Base-by-base conservation (phyloP, 208 protist genomes). In the Wallacemonas sp. region DNA sequence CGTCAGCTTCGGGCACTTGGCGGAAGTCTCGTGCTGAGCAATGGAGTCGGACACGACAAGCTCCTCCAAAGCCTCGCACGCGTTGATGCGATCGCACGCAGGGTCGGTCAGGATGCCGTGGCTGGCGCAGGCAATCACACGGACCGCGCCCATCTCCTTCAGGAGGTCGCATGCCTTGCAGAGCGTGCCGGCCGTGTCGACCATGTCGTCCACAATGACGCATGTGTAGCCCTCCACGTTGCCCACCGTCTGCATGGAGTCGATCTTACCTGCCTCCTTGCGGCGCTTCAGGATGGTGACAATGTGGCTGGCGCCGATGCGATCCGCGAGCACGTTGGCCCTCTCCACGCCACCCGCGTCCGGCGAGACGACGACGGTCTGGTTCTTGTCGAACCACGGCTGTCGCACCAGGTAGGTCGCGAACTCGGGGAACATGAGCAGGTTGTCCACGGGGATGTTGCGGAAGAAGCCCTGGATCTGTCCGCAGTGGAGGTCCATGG, bases 121-220 rank as follows among this genome's bases (percentile, higher is more conserved):
- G 29, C 93, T 98, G 5, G 93, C 89, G 45, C 90, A 95, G 11
- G 97, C 97, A 65, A 98, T 95, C 1, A 99, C 90, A 44, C 84
- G 82, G 28, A 74, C 76, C 3, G 98, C 98, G 3, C 92, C 92
- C 89, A 94, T 95, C 44, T 92, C 87, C 67, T 88, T 92, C 23
- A 97, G 77, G 44, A 97, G 64, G 36, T 92, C 80, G 46, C 86
- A 93, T 25, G 97, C 96, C 64, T 95, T 97, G 73, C 74, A 89
- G 22, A 99, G 87, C 12, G 97, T 98, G 29, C 96, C 95, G 2
- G 87, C 97, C 8, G 98, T 99, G 73, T 99, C 98, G 44, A 98
- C 90, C 84, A 99, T 99, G 75, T 99, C 98, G 59, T 99, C 98
- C 23, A 98, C 81, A 41, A 99, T 97, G 36, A 99, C 83, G 70